Base-by-base conservation (phyloP, 2,329 filamentous ascomycete species). In the Talaromyces sp. region DNA sequence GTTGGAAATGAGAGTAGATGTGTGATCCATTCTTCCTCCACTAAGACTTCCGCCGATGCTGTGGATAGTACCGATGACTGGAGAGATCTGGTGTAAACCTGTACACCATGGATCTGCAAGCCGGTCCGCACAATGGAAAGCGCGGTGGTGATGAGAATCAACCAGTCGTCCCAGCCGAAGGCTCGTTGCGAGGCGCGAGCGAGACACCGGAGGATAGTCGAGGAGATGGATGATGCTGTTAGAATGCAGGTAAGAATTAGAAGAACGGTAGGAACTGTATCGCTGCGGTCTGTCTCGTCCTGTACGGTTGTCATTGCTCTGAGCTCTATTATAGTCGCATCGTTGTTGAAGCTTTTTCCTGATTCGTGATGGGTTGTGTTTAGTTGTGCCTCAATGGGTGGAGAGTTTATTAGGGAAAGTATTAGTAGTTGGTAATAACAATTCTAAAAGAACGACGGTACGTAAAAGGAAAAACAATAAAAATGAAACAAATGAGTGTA, bases 201-300 rank as follows among this genome's bases (percentile, higher is more conserved):
- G 33, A 50, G 16, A 40, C 44, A 60, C 12, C 58, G 58, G 3
- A 60, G 44, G 14, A 42, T 33, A 28, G 58, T 60, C 6, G 44
- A 50, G 1, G 50, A n/a, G 31, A 52, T 11, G 9, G 44, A 50
- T 1, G 39, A 28, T 40, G 46, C 21, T 8, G 58, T 60, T 33
- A 60, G 33, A 11, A 60, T 39, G 16, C 58, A 50, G 14, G 58
- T 60, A 11, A 60, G 42, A 28, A 60, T 28, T 16, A 60, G 31
- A 33, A 60, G 31, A 31, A 54, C n/a, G 31, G 50, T 54, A 54
- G 50, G 28, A 35, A 21, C 37, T 1, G 50, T 54, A 21, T 35
- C 50, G 50, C 50, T 54, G 48, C 48, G 28, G 50, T 54, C 6
- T 3, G 21, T 6, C 3, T 54, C 50, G 37, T 54, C n/a, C 18